Evolutionary conservation across 192 early-diverging fungal species (phyloP).

Genomic region (Tieghemiomyces parasiticus): DNA sequence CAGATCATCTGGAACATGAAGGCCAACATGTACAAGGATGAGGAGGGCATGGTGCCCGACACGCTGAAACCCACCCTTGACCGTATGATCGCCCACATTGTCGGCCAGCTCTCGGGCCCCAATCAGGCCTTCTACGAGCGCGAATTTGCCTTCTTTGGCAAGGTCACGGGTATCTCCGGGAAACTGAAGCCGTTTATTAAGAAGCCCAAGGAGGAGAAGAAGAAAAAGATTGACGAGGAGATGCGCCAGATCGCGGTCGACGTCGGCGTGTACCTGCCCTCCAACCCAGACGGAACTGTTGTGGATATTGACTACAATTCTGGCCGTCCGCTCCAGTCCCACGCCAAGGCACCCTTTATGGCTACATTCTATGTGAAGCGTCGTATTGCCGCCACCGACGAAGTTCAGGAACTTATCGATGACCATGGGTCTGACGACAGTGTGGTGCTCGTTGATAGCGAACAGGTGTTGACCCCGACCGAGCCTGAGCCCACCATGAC

Average conservation of each 20-base stretch:
- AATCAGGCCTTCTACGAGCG: constrained; percentile 89
- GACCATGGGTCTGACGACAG: constrained; percentile 9
- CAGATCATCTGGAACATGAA: constrained; percentile 99
- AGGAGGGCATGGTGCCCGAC: constrained; percentile 46
- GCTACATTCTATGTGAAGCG: constrained; percentile 85
- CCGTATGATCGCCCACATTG: constrained; percentile 69
- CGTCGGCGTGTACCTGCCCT: constrained; percentile 92
- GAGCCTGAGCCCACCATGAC: not conserved
- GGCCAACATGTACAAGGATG: constrained; percentile 86
- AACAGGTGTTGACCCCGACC: too few relatives aligned
- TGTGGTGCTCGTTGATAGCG: constrained; percentile 12
- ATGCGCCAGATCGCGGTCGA: constrained; percentile 88
- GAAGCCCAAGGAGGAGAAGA: constrained; percentile 86
- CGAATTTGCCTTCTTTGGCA: constrained; percentile 91
- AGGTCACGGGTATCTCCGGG: constrained; percentile 95
- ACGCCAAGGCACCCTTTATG: constrained; percentile 99
- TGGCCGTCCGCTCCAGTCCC: constrained; percentile 87
- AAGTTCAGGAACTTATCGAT: constrained; percentile 31
- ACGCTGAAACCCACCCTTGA: constrained; percentile 80
- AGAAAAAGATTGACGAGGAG: constrained; percentile 98
- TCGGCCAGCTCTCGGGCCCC: constrained; percentile 60
- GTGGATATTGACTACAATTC: constrained; percentile 90
- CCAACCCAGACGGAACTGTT: constrained; percentile 90
- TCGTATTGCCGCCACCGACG: constrained; percentile 36
- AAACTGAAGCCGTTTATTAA: constrained; percentile 90